phyloP scores from a whole-genome alignment of 495 filamentous ascomycete species.

The Podospora pseudoanserina region DNA sequence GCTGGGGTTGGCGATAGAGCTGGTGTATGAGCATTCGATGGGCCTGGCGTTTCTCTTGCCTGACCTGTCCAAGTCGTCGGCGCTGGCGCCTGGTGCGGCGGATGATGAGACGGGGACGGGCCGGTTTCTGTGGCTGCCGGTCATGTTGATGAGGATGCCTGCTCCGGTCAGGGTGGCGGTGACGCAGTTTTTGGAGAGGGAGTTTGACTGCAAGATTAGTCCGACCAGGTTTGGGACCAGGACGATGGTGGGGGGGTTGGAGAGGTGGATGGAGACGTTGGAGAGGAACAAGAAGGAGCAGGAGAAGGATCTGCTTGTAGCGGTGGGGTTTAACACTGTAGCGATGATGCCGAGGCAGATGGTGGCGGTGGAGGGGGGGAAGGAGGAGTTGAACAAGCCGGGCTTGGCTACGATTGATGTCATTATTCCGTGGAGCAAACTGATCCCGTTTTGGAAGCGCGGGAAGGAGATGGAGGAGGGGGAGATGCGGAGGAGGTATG shows the following conservation, averaged over 20 bases:
- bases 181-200: conserved; percentile 41
- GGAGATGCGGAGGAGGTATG: conserved; percentile 11
- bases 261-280: conserved; percentile 37
- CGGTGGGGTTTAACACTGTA: conserved; percentile 39
- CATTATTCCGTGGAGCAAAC: conserved; percentile 37
- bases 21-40: conserved; percentile 41
- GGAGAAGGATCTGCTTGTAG: conserved; percentile 40
- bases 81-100: conserved; percentile 11
- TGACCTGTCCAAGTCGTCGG: conserved; percentile 11
- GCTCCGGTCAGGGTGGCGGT: conserved; percentile 38
- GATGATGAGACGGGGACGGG: background rate
- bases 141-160: conserved; percentile 47
- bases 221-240: conserved; percentile 42
- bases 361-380: background rate
- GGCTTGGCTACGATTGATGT: conserved; percentile 44
- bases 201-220: conserved; percentile 48
- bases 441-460: conserved; percentile 21
- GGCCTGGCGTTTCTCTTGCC: conserved; percentile 44
- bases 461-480: conserved; percentile 5
- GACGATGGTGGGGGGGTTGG: conserved; percentile 38
- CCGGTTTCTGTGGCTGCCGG: conserved; percentile 37
- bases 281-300: conserved; percentile 18
- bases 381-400: conserved; percentile 10
- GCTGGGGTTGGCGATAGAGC: conserved; percentile 31
- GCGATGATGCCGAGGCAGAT: conserved; percentile 23